phyloP scores from a whole-genome alignment of 1,284 basidiomycete genomes.

The Xanthoconium separans region DNA sequence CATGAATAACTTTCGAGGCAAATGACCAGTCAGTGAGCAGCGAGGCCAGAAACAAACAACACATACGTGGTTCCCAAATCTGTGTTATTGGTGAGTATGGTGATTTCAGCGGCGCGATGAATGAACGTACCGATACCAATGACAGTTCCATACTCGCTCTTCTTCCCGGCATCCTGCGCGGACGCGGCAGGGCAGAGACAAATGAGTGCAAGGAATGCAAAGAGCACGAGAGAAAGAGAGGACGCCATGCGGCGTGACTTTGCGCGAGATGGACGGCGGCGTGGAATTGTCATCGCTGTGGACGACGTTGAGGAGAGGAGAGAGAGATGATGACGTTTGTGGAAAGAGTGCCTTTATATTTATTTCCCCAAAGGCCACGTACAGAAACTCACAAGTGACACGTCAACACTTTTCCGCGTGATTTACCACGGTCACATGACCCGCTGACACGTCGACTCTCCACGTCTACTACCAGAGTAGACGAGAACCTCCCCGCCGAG shows the following conservation, averaged over 20 bases:
- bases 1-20: slow-evolving; percentile 64
- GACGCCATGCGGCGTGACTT: slow-evolving; percentile 60
- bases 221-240: slow-evolving; percentile 62
- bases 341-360: slow-evolving; percentile 25
- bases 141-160: slow-evolving; percentile 81
- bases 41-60: neutral
- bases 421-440: slow-evolving; percentile 30
- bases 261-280: slow-evolving; percentile 52
- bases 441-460: neutral
- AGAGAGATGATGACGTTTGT: neutral
- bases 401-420: slow-evolving; percentile 26
- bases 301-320: slow-evolving; percentile 15
- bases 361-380: slow-evolving; percentile 23
- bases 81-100: slow-evolving; percentile 33
- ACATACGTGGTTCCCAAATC: slow-evolving; percentile 80
- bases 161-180: slow-evolving; percentile 53
- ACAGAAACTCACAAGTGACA: slow-evolving; percentile 24
- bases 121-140: slow-evolving; percentile 87
- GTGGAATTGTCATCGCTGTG: slow-evolving; percentile 37
- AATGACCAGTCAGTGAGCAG: slow-evolving; percentile 16
- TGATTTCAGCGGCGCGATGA: neutral
- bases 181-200: slow-evolving; percentile 58
- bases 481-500: too few species aligned
- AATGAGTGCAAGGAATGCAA: slow-evolving; percentile 64
- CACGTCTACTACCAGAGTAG: too few species aligned